Conservation (phyloP, 176 grass and related monocot species). For the Phoenix roebelenii region DNA sequence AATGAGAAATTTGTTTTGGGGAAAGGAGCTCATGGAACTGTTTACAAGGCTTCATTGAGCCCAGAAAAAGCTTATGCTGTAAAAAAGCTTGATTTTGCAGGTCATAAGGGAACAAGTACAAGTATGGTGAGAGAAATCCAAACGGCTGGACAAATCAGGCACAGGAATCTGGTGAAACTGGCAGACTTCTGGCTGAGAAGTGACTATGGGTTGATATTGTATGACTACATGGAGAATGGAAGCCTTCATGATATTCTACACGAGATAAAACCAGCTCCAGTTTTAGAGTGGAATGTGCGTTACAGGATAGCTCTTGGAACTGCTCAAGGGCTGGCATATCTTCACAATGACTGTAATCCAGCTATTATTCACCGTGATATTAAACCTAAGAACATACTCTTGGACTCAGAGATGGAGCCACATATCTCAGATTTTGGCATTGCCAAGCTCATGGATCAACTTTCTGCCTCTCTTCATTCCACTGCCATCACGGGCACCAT, state of each 20-base stretch:
- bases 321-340: constrained; percentile 61
- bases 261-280: constrained; percentile 23
- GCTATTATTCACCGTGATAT: constrained; percentile 71
- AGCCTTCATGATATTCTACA: constrained; percentile 79
- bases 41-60: constrained; percentile 48
- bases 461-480: constrained; percentile 31
- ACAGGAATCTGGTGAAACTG: constrained; percentile 65
- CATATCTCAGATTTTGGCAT: constrained; percentile 94
- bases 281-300: constrained; percentile 46
- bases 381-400: constrained; percentile 79
- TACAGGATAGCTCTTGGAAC: constrained; percentile 64
- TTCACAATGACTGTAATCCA: constrained; percentile 64
- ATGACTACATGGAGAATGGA: constrained; percentile 71
- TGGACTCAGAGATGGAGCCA: constrained; percentile 59
- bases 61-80: constrained; percentile 50
- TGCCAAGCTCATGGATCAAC: constrained; percentile 56
- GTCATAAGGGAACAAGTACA: constrained; percentile 25
- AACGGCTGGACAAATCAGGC: constrained; percentile 57
- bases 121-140: constrained; percentile 71
- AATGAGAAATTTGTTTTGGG: constrained; percentile 38
- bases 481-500: constrained; percentile 59
- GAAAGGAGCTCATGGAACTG: constrained; percentile 52
- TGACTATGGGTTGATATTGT: constrained; percentile 70
- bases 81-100: constrained; percentile 42
- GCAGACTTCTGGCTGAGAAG: constrained; percentile 44